Conservation (phyloP, 768 basidiomycete species). For the Kwoniella sp. region DNA sequence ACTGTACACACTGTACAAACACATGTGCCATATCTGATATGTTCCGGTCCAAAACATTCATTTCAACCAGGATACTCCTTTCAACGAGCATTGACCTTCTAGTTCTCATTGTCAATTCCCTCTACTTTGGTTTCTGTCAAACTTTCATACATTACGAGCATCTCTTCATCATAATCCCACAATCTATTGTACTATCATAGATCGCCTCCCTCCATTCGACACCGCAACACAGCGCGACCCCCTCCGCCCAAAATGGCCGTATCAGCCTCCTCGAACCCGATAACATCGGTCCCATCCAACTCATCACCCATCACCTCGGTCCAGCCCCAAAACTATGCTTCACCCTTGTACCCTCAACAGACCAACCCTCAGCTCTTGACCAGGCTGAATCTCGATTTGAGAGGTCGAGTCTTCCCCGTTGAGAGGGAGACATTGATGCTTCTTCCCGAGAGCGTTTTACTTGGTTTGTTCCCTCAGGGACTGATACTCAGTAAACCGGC, state of each 20-base stretch:
- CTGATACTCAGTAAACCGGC: conserved; percentile 82
- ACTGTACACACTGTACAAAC: too few species aligned
- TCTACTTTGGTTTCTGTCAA: background rate
- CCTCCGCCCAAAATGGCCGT: conserved; percentile 34
- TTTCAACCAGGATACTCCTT: background rate
- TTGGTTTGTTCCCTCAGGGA: conserved; percentile 97
- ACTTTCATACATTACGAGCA: background rate
- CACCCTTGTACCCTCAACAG: conserved; percentile 30
- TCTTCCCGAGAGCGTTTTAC: conserved; percentile 90
- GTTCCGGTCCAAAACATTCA: conserved; percentile 15
- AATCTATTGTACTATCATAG: too few species aligned
- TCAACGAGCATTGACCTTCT: conserved; percentile 2
- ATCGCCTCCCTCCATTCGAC: too few species aligned
- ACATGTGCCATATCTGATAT: too few species aligned
- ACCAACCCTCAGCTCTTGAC: conserved; percentile 81
- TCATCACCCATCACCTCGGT: conserved; percentile 56
- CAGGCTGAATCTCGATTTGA: conserved; percentile 84
- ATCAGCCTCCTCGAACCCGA: conserved; percentile 53
- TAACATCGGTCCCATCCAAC: conserved; percentile 55
- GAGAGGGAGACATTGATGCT: conserved; percentile 98
- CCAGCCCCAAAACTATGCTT: conserved; percentile 38
- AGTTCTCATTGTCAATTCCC: background rate
- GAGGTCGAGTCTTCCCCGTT: conserved; percentile 86
- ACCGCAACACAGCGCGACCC: background rate
- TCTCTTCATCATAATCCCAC: too few species aligned